phyloP scores from a whole-genome alignment of 768 basidiomycete genomes.

The Psilocybe tampanensis region DNA sequence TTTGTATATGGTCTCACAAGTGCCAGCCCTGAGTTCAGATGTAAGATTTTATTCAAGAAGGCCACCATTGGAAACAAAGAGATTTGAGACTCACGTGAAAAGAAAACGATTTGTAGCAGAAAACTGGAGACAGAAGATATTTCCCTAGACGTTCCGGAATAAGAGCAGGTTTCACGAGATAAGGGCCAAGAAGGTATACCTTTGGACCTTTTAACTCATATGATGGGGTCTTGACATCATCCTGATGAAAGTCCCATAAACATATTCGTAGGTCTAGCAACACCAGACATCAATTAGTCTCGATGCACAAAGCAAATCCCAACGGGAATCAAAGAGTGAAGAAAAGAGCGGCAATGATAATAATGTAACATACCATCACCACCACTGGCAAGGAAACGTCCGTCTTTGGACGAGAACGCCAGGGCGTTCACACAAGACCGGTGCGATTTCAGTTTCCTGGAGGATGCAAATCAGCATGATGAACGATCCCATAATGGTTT shows the following conservation, averaged over 20 bases:
- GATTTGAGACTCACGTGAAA: slow-evolving; percentile 53
- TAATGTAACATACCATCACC: slow-evolving; percentile 57
- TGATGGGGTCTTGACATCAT: slow-evolving; percentile 47
- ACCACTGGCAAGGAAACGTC: slow-evolving; percentile 66
- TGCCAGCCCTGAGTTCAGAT: slow-evolving; percentile 50
- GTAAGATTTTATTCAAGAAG: slow-evolving; percentile 3
- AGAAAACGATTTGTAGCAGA: slow-evolving; percentile 66
- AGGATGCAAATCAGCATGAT: not conserved
- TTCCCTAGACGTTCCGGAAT: slow-evolving; percentile 44
- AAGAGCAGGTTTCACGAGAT: not conserved
- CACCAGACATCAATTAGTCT: not conserved
- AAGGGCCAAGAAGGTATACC: slow-evolving; percentile 27
- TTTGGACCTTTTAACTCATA: slow-evolving; percentile 48
- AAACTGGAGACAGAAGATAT: slow-evolving; percentile 73
- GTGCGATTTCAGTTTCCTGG: slow-evolving; percentile 39
- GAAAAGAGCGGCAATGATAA: too few relatives aligned
- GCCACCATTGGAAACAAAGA: slow-evolving; percentile 13
- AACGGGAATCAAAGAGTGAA: not conserved
- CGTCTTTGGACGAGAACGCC: slow-evolving; percentile 59
- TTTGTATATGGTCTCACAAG: slow-evolving; percentile 51
- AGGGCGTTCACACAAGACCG: slow-evolving; percentile 68
- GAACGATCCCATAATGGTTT: not conserved
- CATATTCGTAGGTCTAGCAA: slow-evolving; percentile 51
- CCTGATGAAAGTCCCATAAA: slow-evolving; percentile 71
- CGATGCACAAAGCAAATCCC: not conserved